These are phyloP conservation scores for Trypanosoma vivax DNA, from an alignment of 208 protist species.

Conservation along the genomic window DNA sequence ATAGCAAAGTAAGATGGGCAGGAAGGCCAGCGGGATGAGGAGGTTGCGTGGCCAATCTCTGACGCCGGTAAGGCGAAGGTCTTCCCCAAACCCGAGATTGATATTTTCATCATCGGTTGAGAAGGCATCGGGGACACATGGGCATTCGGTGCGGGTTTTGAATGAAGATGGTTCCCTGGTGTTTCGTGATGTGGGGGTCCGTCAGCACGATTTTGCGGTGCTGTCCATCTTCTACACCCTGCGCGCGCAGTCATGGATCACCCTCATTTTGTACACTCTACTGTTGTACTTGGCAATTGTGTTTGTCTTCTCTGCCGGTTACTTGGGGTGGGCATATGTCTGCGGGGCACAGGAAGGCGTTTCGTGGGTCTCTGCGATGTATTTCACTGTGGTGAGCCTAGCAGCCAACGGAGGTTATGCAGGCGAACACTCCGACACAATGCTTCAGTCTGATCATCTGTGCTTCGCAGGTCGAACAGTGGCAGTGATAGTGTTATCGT, in stretches of 20 bases:
- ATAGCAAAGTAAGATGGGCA: neutral
- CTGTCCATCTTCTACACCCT: slow-evolving; percentile 64
- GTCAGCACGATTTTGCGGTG: slow-evolving; percentile 58
- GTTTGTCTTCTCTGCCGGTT: slow-evolving; percentile 34
- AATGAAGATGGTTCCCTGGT: slow-evolving; percentile 59
- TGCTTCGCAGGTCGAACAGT: slow-evolving; percentile 71
- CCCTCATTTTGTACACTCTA: slow-evolving; percentile 51
- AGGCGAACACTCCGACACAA: slow-evolving; percentile 56
- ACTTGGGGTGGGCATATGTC: slow-evolving; percentile 45
- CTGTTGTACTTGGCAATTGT: slow-evolving; percentile 60
- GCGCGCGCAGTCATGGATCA: slow-evolving; percentile 47
- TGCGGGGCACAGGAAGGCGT: slow-evolving; percentile 41
- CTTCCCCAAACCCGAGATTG: neutral
- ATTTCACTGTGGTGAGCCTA: slow-evolving; percentile 80
- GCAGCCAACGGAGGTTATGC: slow-evolving; percentile 83
- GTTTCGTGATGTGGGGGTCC: slow-evolving; percentile 48
- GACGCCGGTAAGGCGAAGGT: neutral
- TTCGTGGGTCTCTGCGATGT: slow-evolving; percentile 41
- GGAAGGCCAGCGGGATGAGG: neutral
- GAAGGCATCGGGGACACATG: neutral
- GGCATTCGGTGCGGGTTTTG: slow-evolving; percentile 48
- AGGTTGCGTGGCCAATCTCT: slow-evolving; percentile 11
- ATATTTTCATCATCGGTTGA: slow-evolving; percentile 5
- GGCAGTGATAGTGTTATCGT: slow-evolving; percentile 72
- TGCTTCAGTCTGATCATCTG: slow-evolving; percentile 43